Evolutionary conservation across 371 early-diverging fungal species (phyloP), one percentile per base, ranked within the genome.

Genomic region (Actinomucor elegans): DNA sequence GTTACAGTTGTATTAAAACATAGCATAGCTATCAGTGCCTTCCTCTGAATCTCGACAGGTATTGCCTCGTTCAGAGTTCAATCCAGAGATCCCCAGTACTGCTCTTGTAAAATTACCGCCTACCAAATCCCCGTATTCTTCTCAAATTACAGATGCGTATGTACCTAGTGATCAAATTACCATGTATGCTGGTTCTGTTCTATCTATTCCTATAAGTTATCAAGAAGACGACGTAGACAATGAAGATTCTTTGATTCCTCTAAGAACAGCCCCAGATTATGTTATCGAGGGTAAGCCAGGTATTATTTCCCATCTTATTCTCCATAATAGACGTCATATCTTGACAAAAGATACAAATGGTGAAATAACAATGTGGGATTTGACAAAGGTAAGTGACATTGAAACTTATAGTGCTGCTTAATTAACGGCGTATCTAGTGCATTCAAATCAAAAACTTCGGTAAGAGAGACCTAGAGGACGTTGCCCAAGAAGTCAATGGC

Each of bases 291-390:
- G 77, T 64, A 59, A 42, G n/a, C 27, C 85, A 31, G 89, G 90
- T 0, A 77, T 94, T 31, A 76, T 75, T 10, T 80, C 84, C 23
- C 84, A 79, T 59, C 46, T 73, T 23, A 73, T 94, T 18, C 69
- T 97, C 21, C 90, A 93, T 40, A 90, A 94, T 69, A 80, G 93
- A 55, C 83, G 94, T 17, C 88, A 90, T 59, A 91, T 94, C 0
- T 69, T 96, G n/a, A 91, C 95, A 1, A 79, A 88, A 51, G 90
- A 97, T 61, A 87, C 92, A 9, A 79, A 69, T 20, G 94, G 92
- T 0, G 83, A 84, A 36, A 86, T 96, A 14, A 80, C 82, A 1
- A 64, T 95, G 38, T 97, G 97, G 98, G 97, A 98, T 67, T 77
- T 98, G 29, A 80, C 94, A 32, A 76, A 73, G 65, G 87, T 83